Base-by-base conservation (phyloP, 768 basidiomycete species). In the Lactarius indigo region DNA sequence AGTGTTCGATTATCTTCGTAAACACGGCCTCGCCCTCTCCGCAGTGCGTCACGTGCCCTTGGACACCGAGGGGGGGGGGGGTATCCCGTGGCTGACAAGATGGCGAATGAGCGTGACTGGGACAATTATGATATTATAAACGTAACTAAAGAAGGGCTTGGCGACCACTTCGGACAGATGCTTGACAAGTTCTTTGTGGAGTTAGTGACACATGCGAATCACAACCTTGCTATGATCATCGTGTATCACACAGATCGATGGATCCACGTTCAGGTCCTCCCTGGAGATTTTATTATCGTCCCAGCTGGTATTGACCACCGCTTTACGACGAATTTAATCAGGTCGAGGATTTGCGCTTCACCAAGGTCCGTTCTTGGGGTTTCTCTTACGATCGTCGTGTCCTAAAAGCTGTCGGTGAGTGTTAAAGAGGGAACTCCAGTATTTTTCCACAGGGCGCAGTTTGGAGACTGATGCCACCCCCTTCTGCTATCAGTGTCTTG, bases 271-370 rank as follows among this genome's bases (percentile, higher is more conserved):
- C 85, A 85, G 5, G 79, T 96, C 20, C 80, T 80, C 10, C 84
- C 88, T 5, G 92, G 94, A 2, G 96, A 97, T 74, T 82, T 97
- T 57, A 77, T 97, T 60, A 86, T 97, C 61, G 77, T 98, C 52
- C 96, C 95, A 1, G 85, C 91, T 20, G 94, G 94, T 0, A 94
- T 96, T 72, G 97, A 95, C 76, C 96, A 98, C 78, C 89, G 94
- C 47, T 98, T 97, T 79, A 96, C 92, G 0, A 96, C 74, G 83
- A 85, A 69, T 77, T 74, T 57, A 85, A 97, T 76, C 79, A 79
- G 41, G 87, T 96, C 77, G 85, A 87, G 71, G 90, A 89, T 0
- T 80, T 94, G 75, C 83, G 94, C 9, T 79, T 97, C 59, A 96
- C 96, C 86, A 85, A 94, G 84, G 92, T 87, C 18, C 20, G 65